phyloP scores from a whole-genome alignment of 2,329 filamentous ascomycete genomes.

The Achaetomium macrosporum region DNA sequence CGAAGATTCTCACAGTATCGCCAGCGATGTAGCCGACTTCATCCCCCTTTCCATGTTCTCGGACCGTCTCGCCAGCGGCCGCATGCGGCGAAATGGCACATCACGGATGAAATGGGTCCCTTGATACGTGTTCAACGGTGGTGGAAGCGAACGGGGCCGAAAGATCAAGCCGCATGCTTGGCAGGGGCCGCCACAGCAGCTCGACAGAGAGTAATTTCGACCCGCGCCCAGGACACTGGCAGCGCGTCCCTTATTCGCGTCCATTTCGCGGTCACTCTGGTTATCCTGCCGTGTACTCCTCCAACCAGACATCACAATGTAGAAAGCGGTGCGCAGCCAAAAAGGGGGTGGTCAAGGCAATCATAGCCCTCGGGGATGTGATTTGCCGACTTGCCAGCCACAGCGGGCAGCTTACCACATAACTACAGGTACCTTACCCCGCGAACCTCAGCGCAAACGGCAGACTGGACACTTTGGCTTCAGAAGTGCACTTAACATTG shows the following conservation, averaged over 20 bases:
- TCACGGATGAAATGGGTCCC: constrained; percentile 7
- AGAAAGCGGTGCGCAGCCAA: neutral
- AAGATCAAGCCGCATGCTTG: constrained; percentile 11
- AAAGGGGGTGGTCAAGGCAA: too few relatives aligned
- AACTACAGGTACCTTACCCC: too few relatives aligned
- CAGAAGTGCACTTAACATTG: too few relatives aligned
- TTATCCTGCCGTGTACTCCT: constrained; percentile 15
- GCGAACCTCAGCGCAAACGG: too few relatives aligned
- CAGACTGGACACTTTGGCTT: too few relatives aligned
- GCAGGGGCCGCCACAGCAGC: constrained; percentile 8
- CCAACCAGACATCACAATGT: constrained; percentile 5
- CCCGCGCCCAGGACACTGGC: constrained; percentile 13
- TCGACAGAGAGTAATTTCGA: constrained; percentile 20
- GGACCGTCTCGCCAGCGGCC: constrained; percentile 3
- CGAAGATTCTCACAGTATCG: neutral
- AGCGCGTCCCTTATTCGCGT: constrained; percentile 21
- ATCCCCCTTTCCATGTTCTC: neutral
- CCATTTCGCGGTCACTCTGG: constrained; percentile 17
- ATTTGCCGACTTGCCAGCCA: too few relatives aligned
- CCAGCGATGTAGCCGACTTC: neutral
- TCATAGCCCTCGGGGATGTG: too few relatives aligned
- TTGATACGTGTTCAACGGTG: constrained; percentile 22
- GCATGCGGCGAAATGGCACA: constrained; percentile 6
- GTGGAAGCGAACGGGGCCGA: constrained; percentile 10
- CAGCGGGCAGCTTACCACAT: too few relatives aligned